Conservation (phyloP, 768 basidiomycete genomes). For the Phylloporus sp. region DNA sequence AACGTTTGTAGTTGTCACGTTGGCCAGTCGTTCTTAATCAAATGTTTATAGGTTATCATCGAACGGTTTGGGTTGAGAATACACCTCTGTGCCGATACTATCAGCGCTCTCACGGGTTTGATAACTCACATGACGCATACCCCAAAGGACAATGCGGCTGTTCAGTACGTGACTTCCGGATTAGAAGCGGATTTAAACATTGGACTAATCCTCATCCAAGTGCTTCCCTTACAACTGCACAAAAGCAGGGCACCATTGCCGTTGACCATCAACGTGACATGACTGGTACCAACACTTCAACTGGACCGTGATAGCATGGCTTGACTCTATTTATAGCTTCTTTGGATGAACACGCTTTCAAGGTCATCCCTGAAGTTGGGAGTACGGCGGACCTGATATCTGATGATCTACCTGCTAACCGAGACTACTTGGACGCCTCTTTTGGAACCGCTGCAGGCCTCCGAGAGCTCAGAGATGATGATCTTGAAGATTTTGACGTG, state of each 20-base stretch:
- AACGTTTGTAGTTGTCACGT: constrained; percentile 32
- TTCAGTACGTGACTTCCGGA: constrained; percentile 17
- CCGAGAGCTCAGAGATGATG: constrained; percentile 68
- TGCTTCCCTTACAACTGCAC: constrained; percentile 1
- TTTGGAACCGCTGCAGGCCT: constrained; percentile 77
- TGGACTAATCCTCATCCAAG: constrained; percentile 9
- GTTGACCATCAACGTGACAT: constrained; percentile 14
- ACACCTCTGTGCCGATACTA: constrained; percentile 78
- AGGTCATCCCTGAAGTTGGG: constrained; percentile 67
- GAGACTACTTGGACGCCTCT: constrained; percentile 82
- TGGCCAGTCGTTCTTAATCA: not conserved
- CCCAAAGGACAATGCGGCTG: constrained; percentile 33
- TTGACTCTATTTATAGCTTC: constrained; percentile 44
- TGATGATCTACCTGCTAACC: constrained; percentile 88
- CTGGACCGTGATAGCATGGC: not conserved
- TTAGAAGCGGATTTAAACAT: not conserved
- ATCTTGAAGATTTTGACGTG: constrained; percentile 61
- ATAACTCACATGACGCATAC: constrained; percentile 47
- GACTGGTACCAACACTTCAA: constrained; percentile 24
- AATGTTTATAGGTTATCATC: constrained; percentile 46
- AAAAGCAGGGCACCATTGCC: constrained; percentile 5
- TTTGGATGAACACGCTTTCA: constrained; percentile 82
- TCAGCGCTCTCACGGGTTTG: constrained; percentile 55
- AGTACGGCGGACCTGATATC: constrained; percentile 82
- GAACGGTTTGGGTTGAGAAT: constrained; percentile 51